A percentile compares a stretch with the other conserved stretches of the same genome.
These are phyloP conservation scores for Helicosporidium sp. DNA, from an alignment of 139 green algal species.

Conservation along the genomic window DNA sequence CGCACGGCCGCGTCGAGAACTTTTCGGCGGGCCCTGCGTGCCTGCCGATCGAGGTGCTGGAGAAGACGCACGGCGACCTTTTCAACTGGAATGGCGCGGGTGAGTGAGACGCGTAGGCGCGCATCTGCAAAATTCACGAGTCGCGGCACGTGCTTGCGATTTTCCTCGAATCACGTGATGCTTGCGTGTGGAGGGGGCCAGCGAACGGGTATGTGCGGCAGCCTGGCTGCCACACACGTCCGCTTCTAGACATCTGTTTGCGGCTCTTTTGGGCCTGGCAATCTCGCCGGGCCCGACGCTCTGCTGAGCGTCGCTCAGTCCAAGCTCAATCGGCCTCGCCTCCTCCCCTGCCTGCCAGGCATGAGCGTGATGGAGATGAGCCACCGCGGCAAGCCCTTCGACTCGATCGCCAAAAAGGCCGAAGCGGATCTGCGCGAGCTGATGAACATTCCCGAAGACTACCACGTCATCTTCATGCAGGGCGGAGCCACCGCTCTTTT, in stretches of 20 bases:
- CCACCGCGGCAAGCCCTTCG: conserved; percentile 90
- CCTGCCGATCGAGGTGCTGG: conserved; percentile 76
- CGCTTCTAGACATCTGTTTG: no score
- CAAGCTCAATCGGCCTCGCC: no score
- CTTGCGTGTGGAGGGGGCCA: no score
- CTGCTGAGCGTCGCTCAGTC: no score
- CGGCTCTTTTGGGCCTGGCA: no score
- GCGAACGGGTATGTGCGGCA: no score
- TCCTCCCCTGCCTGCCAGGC: conserved; percentile 18
- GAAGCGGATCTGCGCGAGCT: conserved; percentile 80
- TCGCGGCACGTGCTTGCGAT: no score
- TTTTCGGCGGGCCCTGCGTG: conserved; percentile 77
- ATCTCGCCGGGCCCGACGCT: no score
- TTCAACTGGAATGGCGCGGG: conserved; percentile 67
- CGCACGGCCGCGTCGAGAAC: conserved; percentile 51
- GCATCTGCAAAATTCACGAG: no score
- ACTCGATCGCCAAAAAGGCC: conserved; percentile 65
- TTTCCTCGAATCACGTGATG: no score
- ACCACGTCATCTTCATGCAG: conserved; percentile 82
- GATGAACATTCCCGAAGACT: conserved; percentile 83
- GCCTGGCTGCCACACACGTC: no score
- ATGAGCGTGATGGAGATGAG: conserved; percentile 98
- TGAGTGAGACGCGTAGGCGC: background rate
- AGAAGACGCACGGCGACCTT: conserved; percentile 73
- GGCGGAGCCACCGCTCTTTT: conserved; percentile 88